Percentiles rank a stretch among this genome's conserved stretches.
These are phyloP conservation scores for Cutaneotrichosporon sp. DNA, from an alignment of 1,284 basidiomycete genomes.

Conservation along the genomic window DNA sequence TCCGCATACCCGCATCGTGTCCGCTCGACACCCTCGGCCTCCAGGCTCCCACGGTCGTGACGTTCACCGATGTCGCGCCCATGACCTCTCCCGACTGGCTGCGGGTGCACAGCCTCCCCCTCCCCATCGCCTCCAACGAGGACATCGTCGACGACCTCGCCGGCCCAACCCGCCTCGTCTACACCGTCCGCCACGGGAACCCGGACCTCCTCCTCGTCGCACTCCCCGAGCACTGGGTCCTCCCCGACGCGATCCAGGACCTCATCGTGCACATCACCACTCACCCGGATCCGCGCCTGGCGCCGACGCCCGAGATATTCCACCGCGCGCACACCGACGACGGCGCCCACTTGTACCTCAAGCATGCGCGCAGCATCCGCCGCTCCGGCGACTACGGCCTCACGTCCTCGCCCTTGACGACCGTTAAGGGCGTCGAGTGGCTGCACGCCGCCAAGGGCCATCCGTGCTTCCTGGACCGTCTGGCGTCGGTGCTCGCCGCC, in stretches of 20 bases:
- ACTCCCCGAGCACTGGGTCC: not conserved
- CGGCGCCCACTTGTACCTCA: constrained; percentile 1
- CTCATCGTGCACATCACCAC: not conserved
- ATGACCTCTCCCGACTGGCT: not conserved
- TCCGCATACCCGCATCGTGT: not conserved
- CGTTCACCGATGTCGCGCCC: not conserved
- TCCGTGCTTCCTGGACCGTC: constrained; percentile 1
- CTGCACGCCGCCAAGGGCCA: constrained; percentile 5
- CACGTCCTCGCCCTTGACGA: not conserved
- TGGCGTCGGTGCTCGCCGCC: not conserved
- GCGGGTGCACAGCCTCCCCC: not conserved
- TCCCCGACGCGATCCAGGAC: not conserved
- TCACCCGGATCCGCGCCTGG: not conserved
- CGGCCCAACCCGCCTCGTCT: not conserved
- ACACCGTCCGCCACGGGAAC: constrained; percentile 2
- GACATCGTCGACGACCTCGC: not conserved
- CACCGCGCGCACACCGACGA: not conserved
- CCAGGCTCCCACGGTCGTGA: not conserved
- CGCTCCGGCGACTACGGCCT: constrained; percentile 2
- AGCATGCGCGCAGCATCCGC: not conserved
- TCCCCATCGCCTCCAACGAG: not conserved
- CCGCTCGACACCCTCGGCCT: not conserved
- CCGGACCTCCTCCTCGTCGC: constrained; percentile 6
- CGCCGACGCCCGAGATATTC: not conserved
- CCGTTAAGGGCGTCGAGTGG: constrained; percentile 2